Conservation (phyloP, 495 filamentous ascomycete species). For the Aspergillus ostianus region DNA sequence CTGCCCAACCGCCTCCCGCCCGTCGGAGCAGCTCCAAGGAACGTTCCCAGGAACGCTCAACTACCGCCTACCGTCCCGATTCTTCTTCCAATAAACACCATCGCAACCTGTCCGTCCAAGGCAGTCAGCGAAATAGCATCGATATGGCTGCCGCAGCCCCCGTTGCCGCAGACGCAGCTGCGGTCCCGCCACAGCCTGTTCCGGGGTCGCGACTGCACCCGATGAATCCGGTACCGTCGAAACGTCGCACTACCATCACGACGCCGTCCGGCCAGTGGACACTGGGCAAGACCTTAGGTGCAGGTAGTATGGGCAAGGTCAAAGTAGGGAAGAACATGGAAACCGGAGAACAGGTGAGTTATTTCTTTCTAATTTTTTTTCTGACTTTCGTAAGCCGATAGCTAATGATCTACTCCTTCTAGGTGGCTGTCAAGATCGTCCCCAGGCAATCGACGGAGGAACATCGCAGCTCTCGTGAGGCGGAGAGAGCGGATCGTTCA, state of each 20-base stretch:
- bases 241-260: conserved; percentile 78
- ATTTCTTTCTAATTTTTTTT: background rate
- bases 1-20: conserved; percentile 45
- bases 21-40: conserved; percentile 56
- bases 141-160: conserved; percentile 55
- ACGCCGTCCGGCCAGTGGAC: conserved; percentile 85
- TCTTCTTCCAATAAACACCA: conserved; percentile 44
- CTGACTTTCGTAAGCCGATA: background rate
- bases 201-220: conserved; percentile 32
- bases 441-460: conserved; percentile 87
- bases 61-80: conserved; percentile 51
- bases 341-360: conserved; percentile 73
- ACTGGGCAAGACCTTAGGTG: conserved; percentile 94
- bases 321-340: conserved; percentile 82
- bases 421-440: conserved; percentile 98
- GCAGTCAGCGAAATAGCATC: conserved; percentile 48
- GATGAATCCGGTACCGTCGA: conserved; percentile 46
- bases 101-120: conserved; percentile 44
- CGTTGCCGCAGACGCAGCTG: conserved; percentile 34
- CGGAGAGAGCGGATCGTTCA: conserved; percentile 87
- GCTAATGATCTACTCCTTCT: conserved; percentile 19
- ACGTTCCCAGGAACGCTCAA: conserved; percentile 45
- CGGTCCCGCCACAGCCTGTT: conserved; percentile 45
- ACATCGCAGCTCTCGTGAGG: conserved; percentile 73
- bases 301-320: conserved; percentile 96